Evolutionary conservation across 176 grass and related monocot genomes (phyloP).

Genomic region (Tuctoria greenei): DNA sequence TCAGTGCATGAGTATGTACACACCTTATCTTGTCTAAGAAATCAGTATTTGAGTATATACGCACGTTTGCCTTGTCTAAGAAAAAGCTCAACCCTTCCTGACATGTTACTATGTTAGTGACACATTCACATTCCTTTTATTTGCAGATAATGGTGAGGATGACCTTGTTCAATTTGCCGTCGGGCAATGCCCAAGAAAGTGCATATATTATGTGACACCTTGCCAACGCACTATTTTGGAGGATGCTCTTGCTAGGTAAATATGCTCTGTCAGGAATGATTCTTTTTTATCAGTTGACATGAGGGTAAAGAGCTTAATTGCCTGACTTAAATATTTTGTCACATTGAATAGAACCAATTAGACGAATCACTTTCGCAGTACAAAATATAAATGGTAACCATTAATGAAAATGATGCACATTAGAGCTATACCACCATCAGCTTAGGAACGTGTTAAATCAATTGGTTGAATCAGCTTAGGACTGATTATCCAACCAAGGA

Average conservation of each 20-base stretch:
- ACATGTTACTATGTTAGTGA: background rate
- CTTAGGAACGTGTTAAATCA: background rate
- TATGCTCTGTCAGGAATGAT: constrained; percentile 1
- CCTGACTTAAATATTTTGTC: background rate
- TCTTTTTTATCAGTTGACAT: background rate
- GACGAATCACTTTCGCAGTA: background rate
- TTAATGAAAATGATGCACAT: background rate
- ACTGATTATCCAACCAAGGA: background rate
- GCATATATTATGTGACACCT: constrained; percentile 92
- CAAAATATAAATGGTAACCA: background rate
- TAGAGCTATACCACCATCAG: background rate
- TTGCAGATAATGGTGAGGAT: constrained; percentile 65
- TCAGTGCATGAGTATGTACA: background rate
- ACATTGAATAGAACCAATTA: background rate
- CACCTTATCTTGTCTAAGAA: too few relatives aligned
- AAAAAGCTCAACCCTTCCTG: background rate
- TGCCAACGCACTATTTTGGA: constrained; percentile 74
- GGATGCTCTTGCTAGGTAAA: constrained; percentile 80
- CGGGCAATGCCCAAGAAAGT: constrained; percentile 82
- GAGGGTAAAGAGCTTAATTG: constrained; percentile 15
- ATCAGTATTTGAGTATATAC: too few relatives aligned
- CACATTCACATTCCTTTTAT: constrained; percentile 18
- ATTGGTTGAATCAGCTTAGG: background rate
- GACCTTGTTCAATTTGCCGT: constrained; percentile 63
- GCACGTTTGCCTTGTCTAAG: background rate